Conservation (phyloP, 192 early-diverging fungal species). For the Podila verticillata region DNA sequence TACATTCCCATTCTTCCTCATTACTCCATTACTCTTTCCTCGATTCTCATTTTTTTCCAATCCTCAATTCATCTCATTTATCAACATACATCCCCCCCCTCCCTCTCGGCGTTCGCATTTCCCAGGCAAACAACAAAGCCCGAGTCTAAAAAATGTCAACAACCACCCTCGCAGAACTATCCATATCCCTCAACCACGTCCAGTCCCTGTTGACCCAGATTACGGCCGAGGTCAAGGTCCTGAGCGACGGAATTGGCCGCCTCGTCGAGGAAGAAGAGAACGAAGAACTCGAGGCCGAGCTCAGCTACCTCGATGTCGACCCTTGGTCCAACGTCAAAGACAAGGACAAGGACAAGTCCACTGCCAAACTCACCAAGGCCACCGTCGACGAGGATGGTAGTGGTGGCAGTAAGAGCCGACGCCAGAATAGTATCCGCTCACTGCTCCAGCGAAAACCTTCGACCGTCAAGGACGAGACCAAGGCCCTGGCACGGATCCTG, state of each 20-base stretch:
- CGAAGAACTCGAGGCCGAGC: constrained; percentile 39
- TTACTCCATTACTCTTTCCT: constrained; percentile 4
- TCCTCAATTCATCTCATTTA: neutral
- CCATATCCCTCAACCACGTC: constrained; percentile 34
- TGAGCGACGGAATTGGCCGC: constrained; percentile 32
- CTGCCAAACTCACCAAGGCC: neutral
- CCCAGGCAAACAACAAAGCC: neutral
- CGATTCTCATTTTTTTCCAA: neutral
- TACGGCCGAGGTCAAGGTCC: constrained; percentile 44
- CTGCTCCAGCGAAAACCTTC: constrained; percentile 44
- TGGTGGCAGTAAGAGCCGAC: neutral
- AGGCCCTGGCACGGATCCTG: constrained; percentile 42
- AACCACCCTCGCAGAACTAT: constrained; percentile 35
- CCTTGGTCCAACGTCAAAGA: constrained; percentile 49
- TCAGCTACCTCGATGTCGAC: constrained; percentile 45
- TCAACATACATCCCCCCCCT: neutral
- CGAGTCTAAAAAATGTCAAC: constrained; percentile 10
- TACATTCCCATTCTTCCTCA: neutral
- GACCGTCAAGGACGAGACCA: constrained; percentile 50
- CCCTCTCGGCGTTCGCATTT: neutral
- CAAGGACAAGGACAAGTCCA: constrained; percentile 26
- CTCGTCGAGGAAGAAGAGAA: constrained; percentile 30
- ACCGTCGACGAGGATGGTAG: neutral
- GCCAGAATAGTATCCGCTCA: constrained; percentile 42
- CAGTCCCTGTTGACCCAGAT: constrained; percentile 42